Conservation (phyloP, 2,329 filamentous ascomycete genomes). For the Diaporthe longicolla region DNA sequence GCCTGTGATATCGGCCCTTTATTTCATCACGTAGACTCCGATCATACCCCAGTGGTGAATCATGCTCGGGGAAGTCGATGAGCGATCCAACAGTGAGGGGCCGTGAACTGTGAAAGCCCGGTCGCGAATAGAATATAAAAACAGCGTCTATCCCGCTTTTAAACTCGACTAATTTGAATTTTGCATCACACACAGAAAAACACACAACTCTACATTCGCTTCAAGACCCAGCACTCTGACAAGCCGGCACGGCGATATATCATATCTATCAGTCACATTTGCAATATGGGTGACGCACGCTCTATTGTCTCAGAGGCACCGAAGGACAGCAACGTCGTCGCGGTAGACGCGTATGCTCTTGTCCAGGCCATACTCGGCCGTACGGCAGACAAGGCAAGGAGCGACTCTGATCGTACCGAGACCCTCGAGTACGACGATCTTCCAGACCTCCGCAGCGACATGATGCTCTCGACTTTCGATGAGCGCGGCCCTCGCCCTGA, state of each 20-base stretch:
- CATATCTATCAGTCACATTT: neutral
- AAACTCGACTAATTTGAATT: too few relatives aligned
- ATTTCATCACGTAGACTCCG: neutral
- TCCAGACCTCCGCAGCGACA: conserved; percentile 44
- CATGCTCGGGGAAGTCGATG: neutral
- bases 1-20: neutral
- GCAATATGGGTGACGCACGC: conserved; percentile 43
- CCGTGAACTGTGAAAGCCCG: too few relatives aligned
- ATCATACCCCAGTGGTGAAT: neutral
- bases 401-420: conserved; percentile 47
- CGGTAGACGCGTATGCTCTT: conserved; percentile 55
- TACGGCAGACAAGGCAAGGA: conserved; percentile 48
- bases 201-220: neutral
- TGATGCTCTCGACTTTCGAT: conserved; percentile 46
- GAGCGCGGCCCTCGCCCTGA: conserved; percentile 50
- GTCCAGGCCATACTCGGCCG: conserved; percentile 56
- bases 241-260: neutral
- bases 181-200: too few relatives aligned
- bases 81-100: neutral
- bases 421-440: conserved; percentile 54
- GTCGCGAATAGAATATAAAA: conserved; percentile 15
- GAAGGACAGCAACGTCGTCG: conserved; percentile 43
- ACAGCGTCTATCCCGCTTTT: neutral
- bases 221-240: neutral
- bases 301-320: conserved; percentile 34